Evolutionary conservation across 2,329 filamentous ascomycete species (phyloP), one percentile per base, ranked within the genome.

Genomic region (Trichoderma polysporum): DNA sequence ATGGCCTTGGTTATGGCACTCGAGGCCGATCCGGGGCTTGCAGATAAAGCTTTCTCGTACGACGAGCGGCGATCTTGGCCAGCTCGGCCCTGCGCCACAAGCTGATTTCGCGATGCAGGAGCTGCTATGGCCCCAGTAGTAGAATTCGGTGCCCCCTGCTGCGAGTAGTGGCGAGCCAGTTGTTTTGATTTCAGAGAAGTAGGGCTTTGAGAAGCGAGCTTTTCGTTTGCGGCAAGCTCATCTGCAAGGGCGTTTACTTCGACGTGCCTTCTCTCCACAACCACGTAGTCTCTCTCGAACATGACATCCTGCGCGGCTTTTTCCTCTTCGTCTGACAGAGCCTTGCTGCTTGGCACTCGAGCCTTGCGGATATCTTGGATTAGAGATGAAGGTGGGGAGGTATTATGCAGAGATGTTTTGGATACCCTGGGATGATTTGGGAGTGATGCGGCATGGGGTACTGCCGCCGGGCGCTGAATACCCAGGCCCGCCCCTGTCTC

Each of bases 171-270:
- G 66, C 93, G 90, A 50, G 90, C 81, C 74, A 95, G 87, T 25
- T 87, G 83, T 10, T 87, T 87, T 9, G 86, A 81, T 69, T 88
- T 85, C 6, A 85, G 82, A 49, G 86, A 83, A 33, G 80, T 75
- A 27, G 70, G 84, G 77, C 68, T 83, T 79, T 70, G 86, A 17
- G 71, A 69, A 12, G 73, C 84, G 25, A 89, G 79, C 58, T 88
- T 88, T 56, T 91, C 91, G 74, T 91, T 94, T 61, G 93, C 91
- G 52, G 93, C 94, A 75, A 99, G 83, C 79, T 98, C 94, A 78
- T 99, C 95, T 25, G 95, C 95, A 74, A 99, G 91, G 2, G 95
- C 95, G 77, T 99, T 98, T 59, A 99, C 94, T 77, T 98, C 94
- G 12, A 99, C 94, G 22, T 93, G 91, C 70, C 91, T 89, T 81